Percentiles rank a stretch among this genome's conserved stretches.
These are phyloP conservation scores for Hypoxylon crocopeplum DNA, from an alignment of 495 filamentous ascomycete genomes.

Conservation along the genomic window DNA sequence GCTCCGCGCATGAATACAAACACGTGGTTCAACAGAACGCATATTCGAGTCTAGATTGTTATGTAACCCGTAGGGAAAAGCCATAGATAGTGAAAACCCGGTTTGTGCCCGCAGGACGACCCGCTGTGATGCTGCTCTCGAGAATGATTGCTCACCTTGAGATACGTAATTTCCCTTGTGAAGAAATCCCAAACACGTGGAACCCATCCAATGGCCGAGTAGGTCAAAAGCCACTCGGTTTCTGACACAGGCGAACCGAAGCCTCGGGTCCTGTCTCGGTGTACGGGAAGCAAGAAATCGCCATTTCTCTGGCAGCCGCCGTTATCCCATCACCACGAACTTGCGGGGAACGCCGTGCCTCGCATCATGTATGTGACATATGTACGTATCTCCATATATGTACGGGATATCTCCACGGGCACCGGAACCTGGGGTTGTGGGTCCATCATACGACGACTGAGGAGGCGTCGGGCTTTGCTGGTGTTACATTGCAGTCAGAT, in stretches of 20 bases:
- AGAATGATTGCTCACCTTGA: constrained; percentile 20
- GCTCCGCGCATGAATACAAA: constrained; percentile 6
- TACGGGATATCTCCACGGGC: constrained; percentile 3
- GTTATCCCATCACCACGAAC: constrained; percentile 7
- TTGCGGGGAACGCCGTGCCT: constrained; percentile 32
- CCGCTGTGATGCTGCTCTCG: neutral
- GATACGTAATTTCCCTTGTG: constrained; percentile 3
- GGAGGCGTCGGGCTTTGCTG: constrained; percentile 34
- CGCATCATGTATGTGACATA: constrained; percentile 30
- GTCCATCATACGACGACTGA: constrained; percentile 34
- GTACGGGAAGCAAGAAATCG: constrained; percentile 12
- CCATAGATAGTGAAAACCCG: constrained; percentile 11
- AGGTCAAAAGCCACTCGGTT: constrained; percentile 14
- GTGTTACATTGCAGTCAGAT: constrained; percentile 36
- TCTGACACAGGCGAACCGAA: constrained; percentile 18
- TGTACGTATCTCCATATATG: constrained; percentile 3
- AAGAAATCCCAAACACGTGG: constrained; percentile 16
- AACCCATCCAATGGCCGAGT: constrained; percentile 17
- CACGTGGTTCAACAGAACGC: constrained; percentile 9
- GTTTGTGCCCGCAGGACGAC: constrained; percentile 14
- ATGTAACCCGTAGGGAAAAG: constrained; percentile 18
- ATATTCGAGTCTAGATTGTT: constrained; percentile 2
- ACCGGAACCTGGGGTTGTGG: constrained; percentile 21
- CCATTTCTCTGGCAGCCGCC: constrained; percentile 13
- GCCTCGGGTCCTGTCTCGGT: constrained; percentile 19